Conservation (phyloP, 2,329 filamentous ascomycete species). For the Claviceps digitariae region DNA sequence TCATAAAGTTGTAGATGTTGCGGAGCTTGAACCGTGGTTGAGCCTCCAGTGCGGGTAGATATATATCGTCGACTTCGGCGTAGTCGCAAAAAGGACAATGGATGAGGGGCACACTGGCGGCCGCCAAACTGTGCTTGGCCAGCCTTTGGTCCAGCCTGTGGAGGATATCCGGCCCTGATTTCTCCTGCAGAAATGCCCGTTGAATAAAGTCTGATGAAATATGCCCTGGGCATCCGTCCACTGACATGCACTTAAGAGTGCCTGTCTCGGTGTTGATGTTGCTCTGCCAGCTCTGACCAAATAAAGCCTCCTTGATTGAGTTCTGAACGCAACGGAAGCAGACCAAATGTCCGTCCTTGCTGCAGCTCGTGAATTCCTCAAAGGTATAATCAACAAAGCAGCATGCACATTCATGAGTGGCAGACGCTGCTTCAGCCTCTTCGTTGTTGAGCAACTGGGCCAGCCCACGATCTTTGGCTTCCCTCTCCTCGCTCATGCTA, state of each 20-base stretch:
- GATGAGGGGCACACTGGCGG: slow-evolving; percentile 60
- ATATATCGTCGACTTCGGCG: slow-evolving; percentile 72
- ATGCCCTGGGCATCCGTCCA: slow-evolving; percentile 62
- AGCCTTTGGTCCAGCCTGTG: slow-evolving; percentile 67
- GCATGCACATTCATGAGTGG: slow-evolving; percentile 60
- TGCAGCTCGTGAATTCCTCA: slow-evolving; percentile 63
- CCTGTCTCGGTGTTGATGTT: slow-evolving; percentile 61
- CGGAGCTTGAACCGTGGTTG: slow-evolving; percentile 43
- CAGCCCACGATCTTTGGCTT: slow-evolving; percentile 37
- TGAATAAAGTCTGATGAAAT: slow-evolving; percentile 57
- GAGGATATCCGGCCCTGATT: slow-evolving; percentile 57
- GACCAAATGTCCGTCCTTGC: slow-evolving; percentile 53
- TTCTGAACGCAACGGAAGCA: slow-evolving; percentile 74
- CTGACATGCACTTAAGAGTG: slow-evolving; percentile 72
- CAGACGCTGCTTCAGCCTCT: slow-evolving; percentile 43
- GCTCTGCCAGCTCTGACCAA: slow-evolving; percentile 81
- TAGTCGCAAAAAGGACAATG: slow-evolving; percentile 87
- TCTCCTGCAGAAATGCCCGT: slow-evolving; percentile 57
- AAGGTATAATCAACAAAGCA: slow-evolving; percentile 61
- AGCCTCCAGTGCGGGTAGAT: slow-evolving; percentile 42
- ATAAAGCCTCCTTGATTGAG: slow-evolving; percentile 74
- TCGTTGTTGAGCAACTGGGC: slow-evolving; percentile 41
- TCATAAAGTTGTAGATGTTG: slow-evolving; percentile 31
- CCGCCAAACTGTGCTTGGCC: slow-evolving; percentile 60
- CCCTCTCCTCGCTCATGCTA: slow-evolving; percentile 27